phyloP scores from a whole-genome alignment of 371 early-diverging fungal genomes.

The Circinella umbellata region DNA sequence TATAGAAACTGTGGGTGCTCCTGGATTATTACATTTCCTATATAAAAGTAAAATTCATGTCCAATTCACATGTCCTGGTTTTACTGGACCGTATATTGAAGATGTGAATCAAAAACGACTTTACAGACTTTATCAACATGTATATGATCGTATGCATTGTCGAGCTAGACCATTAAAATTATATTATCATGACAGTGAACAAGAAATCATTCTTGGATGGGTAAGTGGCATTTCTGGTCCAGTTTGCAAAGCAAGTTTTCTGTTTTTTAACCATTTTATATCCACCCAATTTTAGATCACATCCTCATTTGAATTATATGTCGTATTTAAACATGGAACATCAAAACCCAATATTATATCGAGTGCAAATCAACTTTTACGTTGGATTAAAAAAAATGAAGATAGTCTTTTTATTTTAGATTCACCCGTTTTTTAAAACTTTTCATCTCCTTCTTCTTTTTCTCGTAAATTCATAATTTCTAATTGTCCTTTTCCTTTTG shows the following conservation, averaged over 20 bases:
- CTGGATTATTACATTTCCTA: conserved; percentile 75
- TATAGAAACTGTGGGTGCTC: conserved; percentile 69
- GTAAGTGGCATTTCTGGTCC: too few species aligned
- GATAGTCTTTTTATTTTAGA: conserved; percentile 71
- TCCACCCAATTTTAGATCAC: too few species aligned
- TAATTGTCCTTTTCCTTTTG: conserved; percentile 86
- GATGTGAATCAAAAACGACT: conserved; percentile 52
- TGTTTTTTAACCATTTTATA: too few species aligned
- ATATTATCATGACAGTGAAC: conserved; percentile 59
- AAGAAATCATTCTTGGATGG: conserved; percentile 76
- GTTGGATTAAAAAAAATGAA: conserved; percentile 80
- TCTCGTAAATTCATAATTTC: conserved; percentile 87
- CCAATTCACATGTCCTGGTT: conserved; percentile 74
- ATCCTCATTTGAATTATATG: conserved; percentile 72
- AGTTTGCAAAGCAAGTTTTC: too few species aligned
- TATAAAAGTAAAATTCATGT: conserved; percentile 71
- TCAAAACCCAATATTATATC: conserved; percentile 69
- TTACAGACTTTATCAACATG: conserved; percentile 67
- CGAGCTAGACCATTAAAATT: conserved; percentile 62
- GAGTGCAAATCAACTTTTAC: conserved; percentile 64
- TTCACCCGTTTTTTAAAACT: conserved; percentile 67
- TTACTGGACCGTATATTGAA: conserved; percentile 53
- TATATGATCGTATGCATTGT: conserved; percentile 69
- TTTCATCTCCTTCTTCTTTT: conserved; percentile 83
- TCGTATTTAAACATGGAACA: conserved; percentile 72